These are phyloP conservation scores for Phytopythium cucurbitacearum DNA, from an alignment of 352 stramenopile species.

Conservation along the genomic window DNA sequence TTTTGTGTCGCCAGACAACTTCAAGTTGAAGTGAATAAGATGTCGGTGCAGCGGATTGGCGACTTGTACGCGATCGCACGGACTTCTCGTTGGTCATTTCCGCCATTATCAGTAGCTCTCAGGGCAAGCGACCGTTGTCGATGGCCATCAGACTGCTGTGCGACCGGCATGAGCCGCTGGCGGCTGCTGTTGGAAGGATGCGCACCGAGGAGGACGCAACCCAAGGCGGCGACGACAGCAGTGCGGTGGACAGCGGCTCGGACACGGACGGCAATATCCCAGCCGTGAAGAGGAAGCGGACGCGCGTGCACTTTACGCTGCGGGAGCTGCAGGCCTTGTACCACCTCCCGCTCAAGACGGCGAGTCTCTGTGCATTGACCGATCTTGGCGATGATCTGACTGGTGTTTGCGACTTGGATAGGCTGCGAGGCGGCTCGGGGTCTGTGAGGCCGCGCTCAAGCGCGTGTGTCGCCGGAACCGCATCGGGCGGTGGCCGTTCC, in stretches of 20 bases:
- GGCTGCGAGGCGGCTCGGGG: constrained; percentile 48
- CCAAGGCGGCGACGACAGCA: too few relatives aligned
- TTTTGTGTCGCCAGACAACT: too few relatives aligned
- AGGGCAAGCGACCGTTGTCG: too few relatives aligned
- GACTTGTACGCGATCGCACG: too few relatives aligned
- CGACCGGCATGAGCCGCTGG: too few relatives aligned
- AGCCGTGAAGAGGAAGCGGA: constrained; percentile 10
- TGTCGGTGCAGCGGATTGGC: too few relatives aligned
- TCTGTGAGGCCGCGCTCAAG: constrained; percentile 82
- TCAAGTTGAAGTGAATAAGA: neutral
- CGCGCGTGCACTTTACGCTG: constrained; percentile 52
- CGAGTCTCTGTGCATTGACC: constrained; percentile 11
- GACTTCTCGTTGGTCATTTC: too few relatives aligned
- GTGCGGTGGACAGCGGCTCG: constrained; percentile 3
- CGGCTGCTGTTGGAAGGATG: too few relatives aligned
- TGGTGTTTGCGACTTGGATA: constrained; percentile 20
- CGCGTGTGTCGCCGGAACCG: constrained; percentile 69
- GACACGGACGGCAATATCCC: constrained; percentile 3
- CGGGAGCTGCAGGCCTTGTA: constrained; percentile 57
- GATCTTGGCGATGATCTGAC: constrained; percentile 1
- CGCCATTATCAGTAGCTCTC: too few relatives aligned
- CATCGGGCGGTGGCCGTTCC: constrained; percentile 73
- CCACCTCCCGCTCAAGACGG: constrained; percentile 67
- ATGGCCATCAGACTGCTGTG: too few relatives aligned
- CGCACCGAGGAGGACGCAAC: too few relatives aligned